Percentiles rank a stretch among this genome's conserved stretches.
These are phyloP conservation scores for Carex arenaria DNA, from an alignment of 202 grass and related monocot genomes.

Conservation along the genomic window DNA sequence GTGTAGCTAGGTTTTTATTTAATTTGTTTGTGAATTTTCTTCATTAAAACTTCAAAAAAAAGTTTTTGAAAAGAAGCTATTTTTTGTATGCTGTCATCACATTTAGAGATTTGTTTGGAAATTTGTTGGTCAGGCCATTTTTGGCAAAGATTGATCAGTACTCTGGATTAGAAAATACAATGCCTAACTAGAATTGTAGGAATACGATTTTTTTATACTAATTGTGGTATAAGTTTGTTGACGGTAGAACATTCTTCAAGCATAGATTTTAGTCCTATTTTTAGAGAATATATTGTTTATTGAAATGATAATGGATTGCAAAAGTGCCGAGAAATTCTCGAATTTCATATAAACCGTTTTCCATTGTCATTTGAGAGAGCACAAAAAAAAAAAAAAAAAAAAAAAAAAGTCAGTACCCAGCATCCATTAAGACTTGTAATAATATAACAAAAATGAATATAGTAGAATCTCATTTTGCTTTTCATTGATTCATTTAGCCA, in stretches of 20 bases:
- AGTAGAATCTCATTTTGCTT: not conserved
- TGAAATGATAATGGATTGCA: not conserved
- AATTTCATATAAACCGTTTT: not conserved
- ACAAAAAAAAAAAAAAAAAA: not conserved
- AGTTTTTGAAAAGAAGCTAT: not conserved
- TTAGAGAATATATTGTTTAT: not conserved
- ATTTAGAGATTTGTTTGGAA: not conserved
- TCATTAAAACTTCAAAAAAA: not conserved
- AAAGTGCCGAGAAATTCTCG: not conserved
- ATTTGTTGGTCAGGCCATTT: not conserved
- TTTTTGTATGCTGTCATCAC: not conserved
- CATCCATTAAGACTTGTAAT: too few relatives aligned
- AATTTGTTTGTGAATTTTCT: not conserved
- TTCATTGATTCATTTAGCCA: not conserved
- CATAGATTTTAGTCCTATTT: not conserved
- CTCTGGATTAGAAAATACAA: not conserved
- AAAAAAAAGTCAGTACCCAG: not conserved
- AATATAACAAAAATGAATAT: not conserved
- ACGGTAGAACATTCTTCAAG: not conserved
- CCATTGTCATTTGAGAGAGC: not conserved
- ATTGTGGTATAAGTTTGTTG: not conserved
- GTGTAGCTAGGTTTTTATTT: not conserved
- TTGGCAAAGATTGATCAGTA: not conserved
- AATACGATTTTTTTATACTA: not conserved
- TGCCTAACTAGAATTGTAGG: not conserved